Evolutionary conservation across 2,329 filamentous ascomycete species (phyloP).

Genomic region (Triangularia verruculosa): DNA sequence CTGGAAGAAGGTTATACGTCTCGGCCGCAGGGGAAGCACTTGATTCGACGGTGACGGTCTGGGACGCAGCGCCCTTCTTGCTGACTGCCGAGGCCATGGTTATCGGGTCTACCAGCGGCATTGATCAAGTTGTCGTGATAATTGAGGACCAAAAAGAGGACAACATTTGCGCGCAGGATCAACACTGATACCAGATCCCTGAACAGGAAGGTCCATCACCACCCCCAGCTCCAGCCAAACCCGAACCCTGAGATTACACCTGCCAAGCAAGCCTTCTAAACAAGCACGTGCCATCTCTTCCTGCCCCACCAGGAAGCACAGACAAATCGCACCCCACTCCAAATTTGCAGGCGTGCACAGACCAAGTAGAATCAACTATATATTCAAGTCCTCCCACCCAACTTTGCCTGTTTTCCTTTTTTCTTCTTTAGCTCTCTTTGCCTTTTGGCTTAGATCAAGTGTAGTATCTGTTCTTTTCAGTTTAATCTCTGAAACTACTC

Average conservation of each 20-base stretch:
- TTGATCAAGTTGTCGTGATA: constrained; percentile 13
- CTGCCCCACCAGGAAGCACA: neutral
- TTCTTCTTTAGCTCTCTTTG: constrained; percentile 24
- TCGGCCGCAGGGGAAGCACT: neutral
- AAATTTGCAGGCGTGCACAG: constrained; percentile 12
- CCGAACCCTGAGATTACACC: constrained; percentile 2
- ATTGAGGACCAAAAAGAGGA: neutral
- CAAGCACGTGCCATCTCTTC: neutral
- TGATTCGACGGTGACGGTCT: neutral
- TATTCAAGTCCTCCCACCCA: constrained; percentile 1
- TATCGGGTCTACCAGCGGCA: constrained; percentile 34
- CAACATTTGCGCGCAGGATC: neutral
- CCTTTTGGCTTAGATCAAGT: constrained; percentile 28
- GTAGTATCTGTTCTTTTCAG: constrained; percentile 28
- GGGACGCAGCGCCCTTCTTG: constrained; percentile 19
- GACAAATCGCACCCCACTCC: neutral
- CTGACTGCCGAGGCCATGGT: constrained; percentile 32
- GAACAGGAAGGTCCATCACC: neutral
- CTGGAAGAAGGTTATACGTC: constrained; percentile 22
- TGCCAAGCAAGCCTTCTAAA: neutral
- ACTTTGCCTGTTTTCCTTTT: constrained; percentile 12
- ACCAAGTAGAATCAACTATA: constrained; percentile 7
- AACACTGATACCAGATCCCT: neutral
- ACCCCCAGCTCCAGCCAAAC: neutral
- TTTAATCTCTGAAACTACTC: constrained; percentile 26